Conservation (phyloP, 2,329 filamentous ascomycete genomes). For the Mycosphaerella arachidis region DNA sequence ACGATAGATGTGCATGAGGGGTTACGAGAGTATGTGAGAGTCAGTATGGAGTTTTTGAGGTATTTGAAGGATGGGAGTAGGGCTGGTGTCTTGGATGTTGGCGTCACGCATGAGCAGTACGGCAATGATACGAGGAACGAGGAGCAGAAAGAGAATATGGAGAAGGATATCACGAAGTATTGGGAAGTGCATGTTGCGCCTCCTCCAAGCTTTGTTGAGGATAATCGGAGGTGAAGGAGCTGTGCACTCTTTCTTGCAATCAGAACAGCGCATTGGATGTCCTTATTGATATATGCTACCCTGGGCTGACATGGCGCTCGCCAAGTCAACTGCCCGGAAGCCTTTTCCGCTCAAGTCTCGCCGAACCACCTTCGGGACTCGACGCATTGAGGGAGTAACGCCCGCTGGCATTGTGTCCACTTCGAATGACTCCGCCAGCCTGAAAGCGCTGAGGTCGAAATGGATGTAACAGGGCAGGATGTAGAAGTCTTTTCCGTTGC, state of each 20-base stretch:
- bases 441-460: too few relatives aligned
- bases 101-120: conserved; percentile 38
- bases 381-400: too few relatives aligned
- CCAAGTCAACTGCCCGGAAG: too few relatives aligned
- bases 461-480: too few relatives aligned
- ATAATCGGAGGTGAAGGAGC: not conserved
- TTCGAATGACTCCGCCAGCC: too few relatives aligned
- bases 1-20: conserved; percentile 52
- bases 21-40: conserved; percentile 54
- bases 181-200: conserved; percentile 38
- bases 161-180: conserved; percentile 25
- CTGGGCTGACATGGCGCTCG: too few relatives aligned
- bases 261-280: not conserved
- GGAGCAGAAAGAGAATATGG: conserved; percentile 17
- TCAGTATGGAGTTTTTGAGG: conserved; percentile 53
- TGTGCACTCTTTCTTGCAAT: not conserved
- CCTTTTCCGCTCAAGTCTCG: too few relatives aligned
- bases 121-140: conserved; percentile 22
- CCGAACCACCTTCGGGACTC: too few relatives aligned
- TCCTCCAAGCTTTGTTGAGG: not conserved
- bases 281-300: not conserved
- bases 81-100: conserved; percentile 46
- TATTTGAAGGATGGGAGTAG: conserved; percentile 41
- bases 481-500: too few relatives aligned
- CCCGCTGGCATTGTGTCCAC: too few relatives aligned